Base-by-base conservation (phyloP, 1,139 yeast species). In the Debaryomyces subglobosus region DNA sequence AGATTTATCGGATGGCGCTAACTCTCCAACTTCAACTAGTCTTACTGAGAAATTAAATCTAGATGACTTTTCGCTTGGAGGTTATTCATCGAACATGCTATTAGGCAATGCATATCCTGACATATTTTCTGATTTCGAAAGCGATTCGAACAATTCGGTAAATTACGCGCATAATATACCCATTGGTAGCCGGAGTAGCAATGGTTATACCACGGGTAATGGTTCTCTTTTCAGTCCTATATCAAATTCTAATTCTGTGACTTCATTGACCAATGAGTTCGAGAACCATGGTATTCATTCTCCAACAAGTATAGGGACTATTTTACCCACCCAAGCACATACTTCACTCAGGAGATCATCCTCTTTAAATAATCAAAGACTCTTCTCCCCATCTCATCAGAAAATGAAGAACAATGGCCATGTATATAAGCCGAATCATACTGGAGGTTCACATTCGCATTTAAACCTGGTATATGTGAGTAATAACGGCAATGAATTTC, bases 231-330 rank as follows among this genome's bases (percentile, higher is more conserved):
- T 40, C 21, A 25, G 6, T 12, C 30, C 30, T 27, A 27, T 7
- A 3, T 13, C 50, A 5, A 13, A 20, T 13, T 16, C 38, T 7
- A 41, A 51, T 15, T 64, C 69, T 5, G 56, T 65, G 1, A 52
- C 63, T 24, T 64, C 72, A 5, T 55, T 71, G 30, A 64, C 72
- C 2, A 59, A 62, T 44, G 64, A 62, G 40, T 59, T 67, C 45
- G 74, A 71, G 46, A 57, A 51, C 34, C 72, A 68, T 40, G 62
- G 57, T 6, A 52, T 68, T 20, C 53, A 62, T 23, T 67, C 73
- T 4, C 71, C 72, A 10, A 51, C 53, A 1, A 48, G 50, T 8
- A 49, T 50, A 34, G 56, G 54, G 37, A 48, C 54, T 25, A 25
- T 44, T 34, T 34, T 47, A 23, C 32, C 53, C 13, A 36, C 8